Base-by-base conservation (phyloP, 2,329 filamentous ascomycete genomes). In the Phialocephala sp. region DNA sequence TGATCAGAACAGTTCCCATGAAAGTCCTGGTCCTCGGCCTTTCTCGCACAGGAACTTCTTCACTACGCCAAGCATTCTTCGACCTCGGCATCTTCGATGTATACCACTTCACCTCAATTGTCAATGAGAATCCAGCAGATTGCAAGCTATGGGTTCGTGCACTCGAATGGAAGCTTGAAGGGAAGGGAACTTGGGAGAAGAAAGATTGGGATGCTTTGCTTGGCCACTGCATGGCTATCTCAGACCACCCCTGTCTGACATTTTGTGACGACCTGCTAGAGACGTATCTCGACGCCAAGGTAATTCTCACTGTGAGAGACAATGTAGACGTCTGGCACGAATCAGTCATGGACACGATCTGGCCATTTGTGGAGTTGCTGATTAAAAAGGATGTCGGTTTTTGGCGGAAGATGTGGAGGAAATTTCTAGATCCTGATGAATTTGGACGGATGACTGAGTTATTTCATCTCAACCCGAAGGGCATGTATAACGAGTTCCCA, bases 371-470 rank as follows among this genome's bases (percentile, higher is more conserved):
- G 85, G 87, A 63, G 86, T 83, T 60, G 88, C 84, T 39, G 87
- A 90, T 76, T 83, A 82, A 59, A 8, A 86, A 89, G 77, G 82
- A 83, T 76, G 82, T 80, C 68, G 77, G 83, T 64, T 80, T 86
- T 18, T 84, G 84, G 50, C 80, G 83, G 75, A 81, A 82, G 71
- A 86, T 85, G 79, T 90, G 87, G 87, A 87, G 85, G 37, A 86
- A 87, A 12, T 80, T 84, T 75, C 86, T 89, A 80, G 89, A 89
- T 88, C 79, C 83, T 85, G 71, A 84, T 83, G 66, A 89, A 89
- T 78, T 90, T 43, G 27, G 15, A 22, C 52, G 55, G n/a, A 62
- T 64, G 56, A 65, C 47, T 14, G 39, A 65, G 27, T 27, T 65
- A 9, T 57, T 65, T 50, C 63, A 65, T 41, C 39, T 64, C 8